A percentile compares a stretch with the other conserved stretches of the same genome.
These are phyloP conservation scores for Candida takata DNA, from an alignment of 805 yeast genomes.

Conservation along the genomic window DNA sequence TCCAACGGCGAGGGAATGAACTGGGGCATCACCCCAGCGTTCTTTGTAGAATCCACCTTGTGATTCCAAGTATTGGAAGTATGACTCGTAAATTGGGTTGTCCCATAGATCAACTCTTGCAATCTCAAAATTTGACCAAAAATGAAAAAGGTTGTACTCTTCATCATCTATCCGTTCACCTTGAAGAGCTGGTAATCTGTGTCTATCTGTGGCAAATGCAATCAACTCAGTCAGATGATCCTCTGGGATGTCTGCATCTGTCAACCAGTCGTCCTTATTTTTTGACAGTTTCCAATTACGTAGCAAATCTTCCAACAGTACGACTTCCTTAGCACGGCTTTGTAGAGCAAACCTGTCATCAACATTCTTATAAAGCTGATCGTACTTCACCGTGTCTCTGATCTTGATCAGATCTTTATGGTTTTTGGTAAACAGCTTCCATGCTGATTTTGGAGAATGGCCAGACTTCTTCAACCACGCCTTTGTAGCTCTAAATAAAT, in stretches of 20 bases:
- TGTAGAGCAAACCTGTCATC: constrained; percentile 21
- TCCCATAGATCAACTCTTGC: constrained; percentile 74
- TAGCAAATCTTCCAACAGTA: constrained; percentile 26
- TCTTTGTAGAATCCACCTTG: constrained; percentile 83
- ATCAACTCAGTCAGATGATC: constrained; percentile 33
- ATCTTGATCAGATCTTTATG: constrained; percentile 27
- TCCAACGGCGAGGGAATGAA: constrained; percentile 82
- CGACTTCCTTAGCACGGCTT: constrained; percentile 23
- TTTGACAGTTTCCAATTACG: constrained; percentile 6
- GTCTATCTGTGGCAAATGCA: constrained; percentile 28
- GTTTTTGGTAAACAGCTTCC: constrained; percentile 56
- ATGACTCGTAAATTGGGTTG: constrained; percentile 55
- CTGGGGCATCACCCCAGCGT: constrained; percentile 98
- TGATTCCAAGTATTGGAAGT: constrained; percentile 60
- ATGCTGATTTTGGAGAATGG: constrained; percentile 51
- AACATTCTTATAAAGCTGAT: constrained; percentile 17
- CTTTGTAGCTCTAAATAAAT: constrained; percentile 65
- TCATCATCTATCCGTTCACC: constrained; percentile 60
- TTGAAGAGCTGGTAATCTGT: constrained; percentile 25
- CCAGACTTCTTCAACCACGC: constrained; percentile 46
- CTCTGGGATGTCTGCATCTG: constrained; percentile 21
- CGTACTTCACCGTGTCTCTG: constrained; percentile 24
- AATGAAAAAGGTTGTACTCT: constrained; percentile 75
- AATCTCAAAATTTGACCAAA: constrained; percentile 92
- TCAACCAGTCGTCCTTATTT: background rate